Evolutionary conservation across 169 alveolate genomes (phyloP).

Genomic region (Eimeria praecox): DNA sequence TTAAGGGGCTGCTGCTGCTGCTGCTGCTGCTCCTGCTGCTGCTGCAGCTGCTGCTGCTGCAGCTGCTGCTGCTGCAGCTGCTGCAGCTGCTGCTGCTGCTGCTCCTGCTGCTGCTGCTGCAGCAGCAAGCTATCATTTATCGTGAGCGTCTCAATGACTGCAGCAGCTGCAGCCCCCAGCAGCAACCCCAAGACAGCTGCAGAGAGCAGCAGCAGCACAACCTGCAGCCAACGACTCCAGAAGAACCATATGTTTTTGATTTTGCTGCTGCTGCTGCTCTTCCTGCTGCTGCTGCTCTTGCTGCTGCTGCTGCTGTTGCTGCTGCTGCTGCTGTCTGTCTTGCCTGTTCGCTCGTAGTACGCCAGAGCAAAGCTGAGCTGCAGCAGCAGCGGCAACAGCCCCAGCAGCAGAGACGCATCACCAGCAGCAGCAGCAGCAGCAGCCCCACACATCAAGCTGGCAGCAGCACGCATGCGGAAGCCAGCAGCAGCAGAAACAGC

Average conservation of each 20-base stretch:
- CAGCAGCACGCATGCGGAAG: slow-evolving; percentile 28
- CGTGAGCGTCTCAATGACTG: neutral
- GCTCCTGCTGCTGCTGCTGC: too few relatives aligned
- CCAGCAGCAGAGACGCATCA: neutral
- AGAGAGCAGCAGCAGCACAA: neutral
- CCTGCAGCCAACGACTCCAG: neutral
- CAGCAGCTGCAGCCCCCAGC: slow-evolving; percentile 51
- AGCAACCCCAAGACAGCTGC: neutral
- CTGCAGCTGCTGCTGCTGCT: too few relatives aligned
- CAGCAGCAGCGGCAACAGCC: slow-evolving; percentile 55
- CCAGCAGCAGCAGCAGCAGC: slow-evolving; percentile 45
- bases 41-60: too few relatives aligned
- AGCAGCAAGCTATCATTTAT: neutral
- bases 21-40: too few relatives aligned
- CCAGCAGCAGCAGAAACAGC: neutral
- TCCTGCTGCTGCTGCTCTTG: neutral
- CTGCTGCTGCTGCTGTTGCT: slow-evolving; percentile 3
- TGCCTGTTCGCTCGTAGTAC: neutral
- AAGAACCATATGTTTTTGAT: too few relatives aligned
- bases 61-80: too few relatives aligned
- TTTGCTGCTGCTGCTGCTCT: neutral
- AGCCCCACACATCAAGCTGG: neutral
- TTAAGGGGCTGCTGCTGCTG: too few relatives aligned
- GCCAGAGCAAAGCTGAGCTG: neutral
- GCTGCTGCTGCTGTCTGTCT: neutral